Evolutionary conservation across 768 basidiomycete species (phyloP).

Genomic region (Psilocybe sp.): DNA sequence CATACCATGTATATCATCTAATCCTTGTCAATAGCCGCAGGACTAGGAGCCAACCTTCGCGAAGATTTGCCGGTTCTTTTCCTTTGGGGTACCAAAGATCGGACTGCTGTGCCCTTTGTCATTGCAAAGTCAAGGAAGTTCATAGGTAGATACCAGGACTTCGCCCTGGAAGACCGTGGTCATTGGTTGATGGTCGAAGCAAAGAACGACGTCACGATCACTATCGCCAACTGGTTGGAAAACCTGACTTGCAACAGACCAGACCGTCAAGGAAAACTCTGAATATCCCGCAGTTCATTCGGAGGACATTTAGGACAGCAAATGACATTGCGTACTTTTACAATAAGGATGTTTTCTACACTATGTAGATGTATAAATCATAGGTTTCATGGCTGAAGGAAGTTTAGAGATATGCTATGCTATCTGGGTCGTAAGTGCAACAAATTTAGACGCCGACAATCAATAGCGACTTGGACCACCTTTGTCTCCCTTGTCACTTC

Average conservation of each 20-base stretch:
- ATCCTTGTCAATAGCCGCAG: conserved; percentile 31
- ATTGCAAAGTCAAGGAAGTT: conserved; percentile 47
- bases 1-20: conserved; percentile 1
- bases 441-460: too few relatives aligned
- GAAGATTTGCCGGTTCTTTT: conserved; percentile 57
- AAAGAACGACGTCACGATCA: conserved; percentile 49
- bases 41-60: conserved; percentile 40
- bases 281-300: not conserved
- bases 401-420: too few relatives aligned
- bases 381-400: too few relatives aligned
- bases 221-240: conserved; percentile 45
- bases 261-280: not conserved
- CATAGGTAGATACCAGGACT: conserved; percentile 45
- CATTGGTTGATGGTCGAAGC: conserved; percentile 66
- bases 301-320: not conserved
- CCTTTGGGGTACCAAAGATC: conserved; percentile 57
- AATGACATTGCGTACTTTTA: not conserved
- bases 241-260: conserved; percentile 24
- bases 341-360: too few relatives aligned
- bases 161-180: conserved; percentile 44
- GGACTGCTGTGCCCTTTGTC: conserved; percentile 37
- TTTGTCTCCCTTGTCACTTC: too few relatives aligned
- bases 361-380: too few relatives aligned
- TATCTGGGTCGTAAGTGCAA: too few relatives aligned
- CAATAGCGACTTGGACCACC: too few relatives aligned